These are phyloP conservation scores for Sonneratia caseolaris DNA, from an alignment of 345 rosid species.

Conservation along the genomic window DNA sequence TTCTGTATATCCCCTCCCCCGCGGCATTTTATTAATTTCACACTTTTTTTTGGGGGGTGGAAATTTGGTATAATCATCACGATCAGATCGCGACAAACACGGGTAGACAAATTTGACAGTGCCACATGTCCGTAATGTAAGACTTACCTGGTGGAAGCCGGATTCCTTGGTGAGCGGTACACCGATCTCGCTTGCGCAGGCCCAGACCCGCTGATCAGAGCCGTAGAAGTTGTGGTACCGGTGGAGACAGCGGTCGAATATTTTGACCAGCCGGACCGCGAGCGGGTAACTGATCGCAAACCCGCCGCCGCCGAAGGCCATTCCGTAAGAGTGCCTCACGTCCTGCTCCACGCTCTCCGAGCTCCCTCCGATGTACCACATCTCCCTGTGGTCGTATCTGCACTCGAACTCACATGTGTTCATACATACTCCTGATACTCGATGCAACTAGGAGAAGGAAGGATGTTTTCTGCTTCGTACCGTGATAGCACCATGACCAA, in stretches of 20 bases:
- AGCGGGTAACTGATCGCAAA: constrained; percentile 64
- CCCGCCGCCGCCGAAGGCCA: constrained; percentile 97
- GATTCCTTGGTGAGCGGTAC: constrained; percentile 50
- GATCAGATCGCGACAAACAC: background rate
- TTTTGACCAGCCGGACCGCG: constrained; percentile 41
- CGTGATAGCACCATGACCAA: constrained; percentile 48
- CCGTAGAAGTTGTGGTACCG: constrained; percentile 67
- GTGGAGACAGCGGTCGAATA: constrained; percentile 60
- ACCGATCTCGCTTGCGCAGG: constrained; percentile 67
- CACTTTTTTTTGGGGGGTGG: too few relatives aligned
- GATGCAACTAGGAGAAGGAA: too few relatives aligned
- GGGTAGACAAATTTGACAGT: background rate
- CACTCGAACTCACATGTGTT: background rate
- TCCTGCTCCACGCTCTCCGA: constrained; percentile 82
- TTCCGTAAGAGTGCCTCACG: constrained; percentile 52
- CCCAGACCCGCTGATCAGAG: constrained; percentile 72
- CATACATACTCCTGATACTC: too few relatives aligned
- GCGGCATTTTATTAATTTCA: too few relatives aligned
- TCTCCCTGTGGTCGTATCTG: constrained; percentile 57
- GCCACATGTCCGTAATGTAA: background rate
- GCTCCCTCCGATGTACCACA: constrained; percentile 72
- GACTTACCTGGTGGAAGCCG: constrained; percentile 83
- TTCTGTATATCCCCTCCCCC: too few relatives aligned
- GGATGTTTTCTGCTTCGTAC: constrained; percentile 23
- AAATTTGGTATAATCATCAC: too few relatives aligned